Evolutionary conservation across 768 basidiomycete species (phyloP).

Genomic region (Auricularia heimuer): DNA sequence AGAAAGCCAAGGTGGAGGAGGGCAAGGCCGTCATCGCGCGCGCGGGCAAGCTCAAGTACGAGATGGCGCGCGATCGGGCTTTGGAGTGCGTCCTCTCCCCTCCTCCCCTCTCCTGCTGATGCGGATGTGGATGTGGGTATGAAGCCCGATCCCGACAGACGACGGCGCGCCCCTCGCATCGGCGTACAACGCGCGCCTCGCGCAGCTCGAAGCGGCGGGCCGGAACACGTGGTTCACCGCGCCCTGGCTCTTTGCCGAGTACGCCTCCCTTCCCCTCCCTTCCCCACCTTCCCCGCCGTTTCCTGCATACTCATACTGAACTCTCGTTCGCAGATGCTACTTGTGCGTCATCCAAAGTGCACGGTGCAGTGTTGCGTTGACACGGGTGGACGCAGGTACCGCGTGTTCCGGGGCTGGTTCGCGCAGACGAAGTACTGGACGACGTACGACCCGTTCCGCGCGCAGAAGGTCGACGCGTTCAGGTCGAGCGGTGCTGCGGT

Average conservation of each 20-base stretch:
- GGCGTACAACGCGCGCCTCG: conserved; percentile 71
- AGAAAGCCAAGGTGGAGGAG: conserved; percentile 41
- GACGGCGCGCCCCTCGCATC: conserved; percentile 66
- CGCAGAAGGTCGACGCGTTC: conserved; percentile 75
- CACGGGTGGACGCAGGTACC: conserved; percentile 48
- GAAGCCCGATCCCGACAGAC: conserved; percentile 18
- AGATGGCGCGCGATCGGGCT: conserved; percentile 69
- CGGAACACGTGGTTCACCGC: conserved; percentile 81
- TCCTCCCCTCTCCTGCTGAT: too few relatives aligned
- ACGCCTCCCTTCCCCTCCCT: conserved; percentile 21
- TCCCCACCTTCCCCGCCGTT: too few relatives aligned
- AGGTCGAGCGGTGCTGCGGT: conserved; percentile 68
- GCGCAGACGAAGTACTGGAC: conserved; percentile 59
- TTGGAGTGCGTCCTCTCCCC: conserved; percentile 39
- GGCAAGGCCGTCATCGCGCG: conserved; percentile 68
- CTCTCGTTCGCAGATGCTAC: conserved; percentile 45
- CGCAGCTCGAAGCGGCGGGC: conserved; percentile 31
- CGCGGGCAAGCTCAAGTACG: conserved; percentile 73
- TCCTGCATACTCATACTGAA: conserved; percentile 1
- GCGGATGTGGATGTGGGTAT: too few relatives aligned
- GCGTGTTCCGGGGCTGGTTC: conserved; percentile 67
- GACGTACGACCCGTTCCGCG: conserved; percentile 71
- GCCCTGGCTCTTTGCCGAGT: conserved; percentile 97
- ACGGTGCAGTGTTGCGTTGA: too few relatives aligned
- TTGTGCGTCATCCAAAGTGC: conserved; percentile 35